These are phyloP conservation scores for Tubosaeta sp. DNA, from an alignment of 768 basidiomycete species.

Conservation along the genomic window DNA sequence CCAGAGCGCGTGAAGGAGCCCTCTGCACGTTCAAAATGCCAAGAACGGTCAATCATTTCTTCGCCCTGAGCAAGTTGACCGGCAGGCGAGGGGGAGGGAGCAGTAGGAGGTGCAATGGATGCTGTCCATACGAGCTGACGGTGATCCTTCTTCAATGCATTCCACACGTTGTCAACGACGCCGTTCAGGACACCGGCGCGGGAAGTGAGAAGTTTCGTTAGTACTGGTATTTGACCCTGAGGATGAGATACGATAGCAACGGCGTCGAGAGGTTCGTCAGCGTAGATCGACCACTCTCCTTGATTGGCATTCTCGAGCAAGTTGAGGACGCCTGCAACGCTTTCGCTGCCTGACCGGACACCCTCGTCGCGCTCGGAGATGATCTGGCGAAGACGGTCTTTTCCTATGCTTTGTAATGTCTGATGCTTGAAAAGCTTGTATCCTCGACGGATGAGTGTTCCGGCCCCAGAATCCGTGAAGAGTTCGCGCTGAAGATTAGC, in stretches of 20 bases:
- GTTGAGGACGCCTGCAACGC: constrained; percentile 78
- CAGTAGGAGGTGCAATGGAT: constrained; percentile 41
- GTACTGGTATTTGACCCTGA: constrained; percentile 79
- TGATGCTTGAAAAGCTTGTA: constrained; percentile 95
- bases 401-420: constrained; percentile 77
- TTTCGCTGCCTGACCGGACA: constrained; percentile 74
- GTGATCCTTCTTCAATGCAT: constrained; percentile 93
- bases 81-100: constrained; percentile 3
- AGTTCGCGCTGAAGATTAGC: constrained; percentile 93
- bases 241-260: constrained; percentile 94
- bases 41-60: constrained; percentile 77
- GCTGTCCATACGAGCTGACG: constrained; percentile 97
- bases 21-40: constrained; percentile 99
- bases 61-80: constrained; percentile 51
- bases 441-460: constrained; percentile 95
- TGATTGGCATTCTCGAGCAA: constrained; percentile 61
- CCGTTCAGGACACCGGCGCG: constrained; percentile 88
- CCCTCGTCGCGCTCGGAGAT: constrained; percentile 95
- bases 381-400: constrained; percentile 92
- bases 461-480: constrained; percentile 97
- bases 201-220: constrained; percentile 89
- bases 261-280: constrained; percentile 96
- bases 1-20: constrained; percentile 96
- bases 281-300: constrained; percentile 90
- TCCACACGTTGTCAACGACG: constrained; percentile 96